These are phyloP conservation scores for Suillus clintonianus DNA, from an alignment of 768 basidiomycete genomes.

Conservation along the genomic window DNA sequence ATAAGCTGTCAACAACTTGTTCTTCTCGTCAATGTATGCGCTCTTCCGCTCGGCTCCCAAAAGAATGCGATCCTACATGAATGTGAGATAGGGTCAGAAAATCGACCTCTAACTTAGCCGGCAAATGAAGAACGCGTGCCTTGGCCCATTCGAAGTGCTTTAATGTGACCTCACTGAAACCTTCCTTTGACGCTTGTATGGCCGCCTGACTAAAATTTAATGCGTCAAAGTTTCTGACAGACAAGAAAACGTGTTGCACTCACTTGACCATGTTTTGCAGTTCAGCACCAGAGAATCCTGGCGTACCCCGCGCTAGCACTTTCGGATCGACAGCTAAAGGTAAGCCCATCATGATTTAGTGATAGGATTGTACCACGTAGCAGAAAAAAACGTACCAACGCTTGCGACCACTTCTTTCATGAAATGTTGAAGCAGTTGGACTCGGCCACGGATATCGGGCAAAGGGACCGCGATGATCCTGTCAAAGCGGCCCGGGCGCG, in stretches of 20 bases:
- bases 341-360: background rate
- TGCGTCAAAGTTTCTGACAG: conserved; percentile 5
- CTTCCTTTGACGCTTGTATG: conserved; percentile 90
- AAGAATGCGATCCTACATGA: conserved; percentile 80
- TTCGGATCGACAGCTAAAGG: conserved; percentile 75
- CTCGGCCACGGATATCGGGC: conserved; percentile 91
- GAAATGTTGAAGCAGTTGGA: conserved; percentile 92
- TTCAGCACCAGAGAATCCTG: conserved; percentile 97
- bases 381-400: conserved; percentile 41
- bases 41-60: conserved; percentile 97
- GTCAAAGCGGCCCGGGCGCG: conserved; percentile 96
- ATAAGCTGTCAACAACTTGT: conserved; percentile 90
- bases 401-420: conserved; percentile 76
- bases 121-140: conserved; percentile 39
- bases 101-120: background rate
- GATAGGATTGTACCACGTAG: background rate
- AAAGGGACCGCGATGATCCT: conserved; percentile 89
- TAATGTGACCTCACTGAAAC: conserved; percentile 65
- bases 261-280: conserved; percentile 96
- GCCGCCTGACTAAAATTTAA: conserved; percentile 69
- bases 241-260: conserved; percentile 26
- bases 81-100: background rate
- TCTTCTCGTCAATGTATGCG: conserved; percentile 83
- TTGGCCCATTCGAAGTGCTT: conserved; percentile 99
- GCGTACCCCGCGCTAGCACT: conserved; percentile 89